Evolutionary conservation across 2,329 filamentous ascomycete species (phyloP), one percentile per base, ranked within the genome.

Genomic region (Ceratocystis lukuohia): DNA sequence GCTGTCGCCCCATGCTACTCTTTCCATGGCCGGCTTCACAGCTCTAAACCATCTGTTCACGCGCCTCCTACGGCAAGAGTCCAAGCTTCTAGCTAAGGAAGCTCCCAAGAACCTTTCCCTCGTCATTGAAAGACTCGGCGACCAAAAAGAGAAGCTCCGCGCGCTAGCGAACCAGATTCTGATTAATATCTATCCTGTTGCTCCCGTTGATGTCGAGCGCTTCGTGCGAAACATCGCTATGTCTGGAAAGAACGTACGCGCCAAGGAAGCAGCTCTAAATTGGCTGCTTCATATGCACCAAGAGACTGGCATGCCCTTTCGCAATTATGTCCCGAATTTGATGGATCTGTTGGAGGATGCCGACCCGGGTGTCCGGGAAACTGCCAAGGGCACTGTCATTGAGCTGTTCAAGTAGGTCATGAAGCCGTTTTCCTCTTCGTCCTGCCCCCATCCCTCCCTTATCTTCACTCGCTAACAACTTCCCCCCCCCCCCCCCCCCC

Each of bases 341-440:
- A 93, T 96, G 77, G 87, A 90, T 65, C 83, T 94, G 70, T 82
- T 96, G 53, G 93, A 96, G 76, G 92, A 96, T 74, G 88, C 91
- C 8, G 93, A 96, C 74, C 88, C 88, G 62, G 87, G 85, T 75
- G 91, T 96, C 70, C 85, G 93, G 74, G 91, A 96, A 72, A 83
- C 84, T 46, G 91, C 92, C 69, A 96, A 94, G 77, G 79, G 80
- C 66, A 88, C 89, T 1, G 86, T 96, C 62, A 88, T 96, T 68
- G 89, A 94, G 69, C 82, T 97, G 41, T 96, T 96, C 77, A 84
- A 81, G 88, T 91, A 77, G 68, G 80, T 71, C 41, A 10, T 10
- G 33, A 37, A 37, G 33, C 33, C 33, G 7, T 37, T 37, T 37
- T 37, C 33, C 8, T 37, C 8, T 8, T 37, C 7, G 30, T 8